Evolutionary conservation across 306 rosid species (phyloP).

Genomic region (Cucumis sativus): Cucumber_9930_V3 NC_026657.2:411001-411500

Average conservation of each 20-base stretch:
- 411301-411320: conserved; percentile 98
- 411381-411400: neutral
- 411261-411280: neutral
- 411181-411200: neutral
- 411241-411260: neutral
- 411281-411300: conserved; percentile 10
- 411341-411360: conserved; percentile 95
- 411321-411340: conserved; percentile 93
- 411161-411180: neutral
- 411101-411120: neutral
- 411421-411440: neutral
- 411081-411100: neutral
- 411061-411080: neutral
- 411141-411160: neutral
- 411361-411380: conserved; percentile 28
- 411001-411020: neutral
- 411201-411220: neutral
- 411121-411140: neutral
- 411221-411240: neutral
- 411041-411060: neutral
- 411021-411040: neutral
- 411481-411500: neutral
- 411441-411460: neutral
- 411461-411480: neutral
- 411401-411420: neutral